Evolutionary conservation across 1,284 basidiomycete species (phyloP).

Genomic region (Ceratobasidium sp.): DNA sequence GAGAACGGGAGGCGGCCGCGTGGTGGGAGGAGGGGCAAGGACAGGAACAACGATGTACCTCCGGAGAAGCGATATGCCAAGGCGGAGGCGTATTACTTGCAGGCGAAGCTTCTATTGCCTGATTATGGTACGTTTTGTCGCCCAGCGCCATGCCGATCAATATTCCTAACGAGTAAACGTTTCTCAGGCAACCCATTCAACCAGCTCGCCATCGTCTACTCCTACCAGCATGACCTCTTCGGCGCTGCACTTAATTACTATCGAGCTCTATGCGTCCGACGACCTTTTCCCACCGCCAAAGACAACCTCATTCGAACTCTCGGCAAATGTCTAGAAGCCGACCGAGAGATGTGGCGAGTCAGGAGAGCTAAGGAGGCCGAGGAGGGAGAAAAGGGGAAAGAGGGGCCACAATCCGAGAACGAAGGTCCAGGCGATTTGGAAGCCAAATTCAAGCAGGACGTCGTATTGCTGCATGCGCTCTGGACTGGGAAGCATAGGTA

Average conservation of each 20-base stretch:
- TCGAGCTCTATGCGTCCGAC: slow-evolving; percentile 87
- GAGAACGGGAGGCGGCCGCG: slow-evolving; percentile 29
- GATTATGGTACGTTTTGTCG: slow-evolving; percentile 63
- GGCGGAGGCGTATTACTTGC: slow-evolving; percentile 85
- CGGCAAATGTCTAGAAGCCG: slow-evolving; percentile 73
- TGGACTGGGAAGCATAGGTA: slow-evolving; percentile 67
- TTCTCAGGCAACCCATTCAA: slow-evolving; percentile 87
- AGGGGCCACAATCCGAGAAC: not conserved
- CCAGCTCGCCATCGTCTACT: slow-evolving; percentile 93
- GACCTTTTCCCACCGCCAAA: slow-evolving; percentile 88
- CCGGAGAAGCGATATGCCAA: slow-evolving; percentile 75
- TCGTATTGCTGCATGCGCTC: slow-evolving; percentile 78
- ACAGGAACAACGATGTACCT: slow-evolving; percentile 58
- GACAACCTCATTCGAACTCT: slow-evolving; percentile 86
- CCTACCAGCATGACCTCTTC: slow-evolving; percentile 87
- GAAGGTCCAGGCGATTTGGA: slow-evolving; percentile 29
- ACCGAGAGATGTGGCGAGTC: slow-evolving; percentile 58
- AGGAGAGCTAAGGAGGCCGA: slow-evolving; percentile 60
- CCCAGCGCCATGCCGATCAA: not conserved
- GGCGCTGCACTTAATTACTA: slow-evolving; percentile 88
- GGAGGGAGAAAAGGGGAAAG: slow-evolving; percentile 48
- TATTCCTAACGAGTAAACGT: slow-evolving; percentile 49
- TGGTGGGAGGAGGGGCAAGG: slow-evolving; percentile 38
- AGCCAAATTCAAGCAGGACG: slow-evolving; percentile 72
- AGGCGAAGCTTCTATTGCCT: slow-evolving; percentile 84